These are phyloP conservation scores for Paecilomyces sp. DNA, from an alignment of 2,329 filamentous ascomycete species.

Conservation along the genomic window DNA sequence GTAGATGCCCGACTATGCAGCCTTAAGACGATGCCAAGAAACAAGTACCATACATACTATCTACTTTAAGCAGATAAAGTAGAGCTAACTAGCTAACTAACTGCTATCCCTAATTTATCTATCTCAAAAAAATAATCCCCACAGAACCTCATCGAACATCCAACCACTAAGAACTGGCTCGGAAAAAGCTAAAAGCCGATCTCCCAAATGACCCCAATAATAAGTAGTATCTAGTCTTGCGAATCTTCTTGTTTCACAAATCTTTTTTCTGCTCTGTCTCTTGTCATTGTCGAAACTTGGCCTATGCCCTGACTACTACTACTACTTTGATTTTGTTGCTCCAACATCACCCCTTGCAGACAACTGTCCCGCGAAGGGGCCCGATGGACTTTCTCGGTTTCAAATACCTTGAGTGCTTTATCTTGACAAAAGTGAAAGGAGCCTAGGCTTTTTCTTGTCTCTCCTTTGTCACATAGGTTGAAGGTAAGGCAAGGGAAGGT, in stretches of 20 bases:
- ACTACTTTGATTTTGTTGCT: background rate
- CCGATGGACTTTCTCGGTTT: background rate
- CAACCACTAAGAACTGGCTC: background rate
- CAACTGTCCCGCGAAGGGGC: background rate
- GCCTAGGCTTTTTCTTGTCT: background rate
- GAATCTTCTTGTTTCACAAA: background rate
- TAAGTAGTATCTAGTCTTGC: background rate
- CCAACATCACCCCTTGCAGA: background rate
- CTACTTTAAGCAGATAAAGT: too few species aligned
- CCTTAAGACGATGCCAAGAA: background rate
- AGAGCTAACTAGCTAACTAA: too few species aligned
- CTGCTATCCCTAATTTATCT: too few species aligned
- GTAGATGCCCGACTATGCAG: background rate
- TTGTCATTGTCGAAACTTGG: background rate
- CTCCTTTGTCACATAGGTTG: background rate
- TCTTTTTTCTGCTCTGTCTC: background rate
- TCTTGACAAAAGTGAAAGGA: background rate
- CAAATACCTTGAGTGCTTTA: background rate
- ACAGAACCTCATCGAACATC: background rate
- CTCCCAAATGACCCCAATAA: background rate
- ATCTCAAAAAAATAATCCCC: background rate
- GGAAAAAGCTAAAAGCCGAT: background rate
- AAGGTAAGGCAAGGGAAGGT: too few species aligned
- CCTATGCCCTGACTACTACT: background rate
- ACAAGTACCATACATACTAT: background rate